These are phyloP conservation scores for Podila clonocystis DNA, from an alignment of 192 early-diverging fungal species.

Conservation along the genomic window DNA sequence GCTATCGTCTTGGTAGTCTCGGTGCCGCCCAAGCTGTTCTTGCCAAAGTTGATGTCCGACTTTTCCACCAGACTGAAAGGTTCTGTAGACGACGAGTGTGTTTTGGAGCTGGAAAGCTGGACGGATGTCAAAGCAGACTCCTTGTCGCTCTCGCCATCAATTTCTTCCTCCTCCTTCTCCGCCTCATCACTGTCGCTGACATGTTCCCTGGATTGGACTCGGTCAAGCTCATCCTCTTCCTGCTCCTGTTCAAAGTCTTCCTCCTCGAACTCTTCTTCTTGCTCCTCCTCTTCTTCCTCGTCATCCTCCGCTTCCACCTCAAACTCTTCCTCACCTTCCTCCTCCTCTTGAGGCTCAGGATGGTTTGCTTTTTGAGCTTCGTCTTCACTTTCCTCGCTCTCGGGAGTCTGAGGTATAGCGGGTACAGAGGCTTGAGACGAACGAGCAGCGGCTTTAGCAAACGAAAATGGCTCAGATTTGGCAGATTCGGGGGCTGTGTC, in stretches of 20 bases:
- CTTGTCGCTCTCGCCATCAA: slow-evolving; percentile 35
- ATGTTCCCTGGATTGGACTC: background rate
- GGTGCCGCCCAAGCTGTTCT: slow-evolving; percentile 4
- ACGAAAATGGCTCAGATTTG: background rate
- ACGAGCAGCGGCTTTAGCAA: background rate
- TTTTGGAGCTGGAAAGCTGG: background rate
- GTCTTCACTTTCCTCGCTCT: slow-evolving; percentile 5
- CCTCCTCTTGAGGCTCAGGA: slow-evolving; percentile 1
- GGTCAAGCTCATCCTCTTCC: background rate
- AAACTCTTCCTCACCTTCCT: slow-evolving; percentile 5
- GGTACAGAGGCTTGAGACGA: background rate
- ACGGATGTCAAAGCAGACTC: slow-evolving; percentile 44
- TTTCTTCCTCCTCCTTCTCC: background rate
- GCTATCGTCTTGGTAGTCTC: background rate
- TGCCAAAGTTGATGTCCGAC: slow-evolving; percentile 21
- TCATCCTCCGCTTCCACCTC: background rate
- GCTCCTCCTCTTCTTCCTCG: slow-evolving; percentile 1
- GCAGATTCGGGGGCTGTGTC: background rate
- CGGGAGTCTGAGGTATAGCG: background rate
- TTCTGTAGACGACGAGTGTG: background rate
- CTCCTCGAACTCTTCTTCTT: slow-evolving; percentile 9
- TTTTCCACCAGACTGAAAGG: slow-evolving; percentile 36
- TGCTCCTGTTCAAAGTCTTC: slow-evolving; percentile 5
- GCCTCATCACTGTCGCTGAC: slow-evolving; percentile 1
- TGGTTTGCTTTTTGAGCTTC: background rate